Conservation (phyloP, 2,329 filamentous ascomycete species). For the Chrysoporthe austroafricana region DNA sequence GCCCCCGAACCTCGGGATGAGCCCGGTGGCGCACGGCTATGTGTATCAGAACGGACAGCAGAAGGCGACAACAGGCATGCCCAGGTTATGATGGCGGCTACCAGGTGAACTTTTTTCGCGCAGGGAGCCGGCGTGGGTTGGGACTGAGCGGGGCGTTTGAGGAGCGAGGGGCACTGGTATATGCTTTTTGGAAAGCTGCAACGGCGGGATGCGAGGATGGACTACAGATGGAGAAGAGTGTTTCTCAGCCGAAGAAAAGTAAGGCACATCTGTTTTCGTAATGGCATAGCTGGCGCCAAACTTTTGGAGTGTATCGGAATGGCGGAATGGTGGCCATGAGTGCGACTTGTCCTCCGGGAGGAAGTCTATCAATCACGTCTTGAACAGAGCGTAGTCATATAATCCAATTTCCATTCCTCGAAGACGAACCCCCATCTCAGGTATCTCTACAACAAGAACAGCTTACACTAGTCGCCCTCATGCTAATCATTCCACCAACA, state of each 20-base stretch:
- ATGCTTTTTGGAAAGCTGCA: too few species aligned
- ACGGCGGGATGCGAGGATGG: neutral
- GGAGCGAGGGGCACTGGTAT: neutral
- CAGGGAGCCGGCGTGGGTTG: too few species aligned
- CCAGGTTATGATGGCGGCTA: conserved; percentile 42
- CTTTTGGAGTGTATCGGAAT: neutral
- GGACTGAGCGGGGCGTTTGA: neutral
- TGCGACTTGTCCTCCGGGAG: neutral
- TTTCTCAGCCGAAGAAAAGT: neutral
- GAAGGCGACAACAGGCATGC: conserved; percentile 31
- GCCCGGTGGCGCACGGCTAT: conserved; percentile 64
- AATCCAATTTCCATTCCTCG: neutral
- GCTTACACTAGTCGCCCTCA: neutral
- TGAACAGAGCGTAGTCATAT: neutral
- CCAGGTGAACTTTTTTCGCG: too few species aligned
- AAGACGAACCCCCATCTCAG: neutral
- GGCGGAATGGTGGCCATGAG: neutral
- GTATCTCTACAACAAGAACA: conserved; percentile 7
- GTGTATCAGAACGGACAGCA: conserved; percentile 54
- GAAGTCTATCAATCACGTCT: neutral
- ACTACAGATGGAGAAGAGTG: neutral
- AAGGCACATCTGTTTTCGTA: neutral
- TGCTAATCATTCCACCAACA: neutral
- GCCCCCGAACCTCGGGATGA: conserved; percentile 19
- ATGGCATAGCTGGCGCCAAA: neutral